phyloP scores from a whole-genome alignment of 345 rosid species.

The Carallia brachiata region DNA sequence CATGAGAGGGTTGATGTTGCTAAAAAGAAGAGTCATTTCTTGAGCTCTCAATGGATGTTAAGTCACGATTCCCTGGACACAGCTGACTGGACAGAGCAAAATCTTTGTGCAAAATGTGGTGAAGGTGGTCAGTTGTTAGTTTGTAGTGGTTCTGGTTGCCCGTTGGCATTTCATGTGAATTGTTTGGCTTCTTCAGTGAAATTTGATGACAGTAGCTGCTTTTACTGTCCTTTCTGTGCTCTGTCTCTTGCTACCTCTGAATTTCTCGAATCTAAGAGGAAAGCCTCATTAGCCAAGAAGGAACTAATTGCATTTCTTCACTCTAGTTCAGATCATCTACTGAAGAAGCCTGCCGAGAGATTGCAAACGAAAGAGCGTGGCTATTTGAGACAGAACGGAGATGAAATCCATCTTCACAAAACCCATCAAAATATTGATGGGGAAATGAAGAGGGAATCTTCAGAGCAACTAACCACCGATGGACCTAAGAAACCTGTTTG shows the following conservation, averaged over 20 bases:
- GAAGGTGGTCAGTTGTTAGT: constrained; percentile 42
- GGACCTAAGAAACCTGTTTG: too few species aligned
- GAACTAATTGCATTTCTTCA: constrained; percentile 34
- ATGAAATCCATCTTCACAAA: constrained; percentile 6
- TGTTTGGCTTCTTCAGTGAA: constrained; percentile 43
- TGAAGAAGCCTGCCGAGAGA: constrained; percentile 13
- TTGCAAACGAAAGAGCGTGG: constrained; percentile 8
- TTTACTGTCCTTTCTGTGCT: constrained; percentile 57
- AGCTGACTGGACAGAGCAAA: constrained; percentile 33
- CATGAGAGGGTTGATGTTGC: constrained; percentile 31
- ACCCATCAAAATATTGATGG: too few species aligned
- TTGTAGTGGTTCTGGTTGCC: constrained; percentile 46
- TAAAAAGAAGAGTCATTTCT: constrained; percentile 35
- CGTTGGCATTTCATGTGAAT: constrained; percentile 44
- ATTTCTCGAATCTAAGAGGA: constrained; percentile 40
- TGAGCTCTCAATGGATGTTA: constrained; percentile 27
- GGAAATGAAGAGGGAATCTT: too few species aligned
- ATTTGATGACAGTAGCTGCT: constrained; percentile 38
- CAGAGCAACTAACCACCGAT: too few species aligned
- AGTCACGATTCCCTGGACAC: constrained; percentile 20
- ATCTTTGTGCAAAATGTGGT: constrained; percentile 51
- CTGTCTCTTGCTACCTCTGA: constrained; percentile 44
- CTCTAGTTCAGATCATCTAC: constrained; percentile 17
- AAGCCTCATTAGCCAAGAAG: constrained; percentile 37
- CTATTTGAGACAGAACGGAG: constrained; percentile 19